phyloP scores from a whole-genome alignment of 2,329 filamentous ascomycete genomes.

The Didymella pinodella region DNA sequence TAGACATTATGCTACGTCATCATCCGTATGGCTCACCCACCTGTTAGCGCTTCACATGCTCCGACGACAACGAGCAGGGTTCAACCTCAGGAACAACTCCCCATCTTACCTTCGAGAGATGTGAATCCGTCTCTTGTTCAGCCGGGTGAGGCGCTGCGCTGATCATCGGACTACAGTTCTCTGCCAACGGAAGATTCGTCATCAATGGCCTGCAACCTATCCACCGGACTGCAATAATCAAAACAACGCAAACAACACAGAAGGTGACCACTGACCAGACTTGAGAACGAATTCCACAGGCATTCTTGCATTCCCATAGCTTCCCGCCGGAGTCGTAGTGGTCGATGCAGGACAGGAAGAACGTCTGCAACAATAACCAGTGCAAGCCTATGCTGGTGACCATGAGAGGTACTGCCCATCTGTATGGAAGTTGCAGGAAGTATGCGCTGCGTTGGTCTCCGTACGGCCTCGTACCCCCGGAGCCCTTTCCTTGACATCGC shows the following conservation, averaged over 20 bases:
- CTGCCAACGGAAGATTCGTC: conserved; percentile 68
- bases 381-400: conserved; percentile 45
- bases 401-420: conserved; percentile 50
- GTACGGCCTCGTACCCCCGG: conserved; percentile 47
- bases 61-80: neutral
- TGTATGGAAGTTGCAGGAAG: conserved; percentile 53
- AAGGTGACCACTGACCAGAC: neutral
- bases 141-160: conserved; percentile 36
- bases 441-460: conserved; percentile 52
- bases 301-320: neutral
- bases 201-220: neutral
- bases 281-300: neutral
- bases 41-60: neutral
- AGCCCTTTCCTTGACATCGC: conserved; percentile 42
- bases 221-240: conserved; percentile 65
- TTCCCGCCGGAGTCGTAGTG: neutral
- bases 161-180: conserved; percentile 63
- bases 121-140: conserved; percentile 21
- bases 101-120: conserved; percentile 35
- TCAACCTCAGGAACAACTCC: conserved; percentile 17
- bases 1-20: neutral
- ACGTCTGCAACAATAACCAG: conserved; percentile 55
- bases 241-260: conserved; percentile 75
- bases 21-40: neutral
- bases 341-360: conserved; percentile 46